phyloP scores from a whole-genome alignment of 2,329 filamentous ascomycete species.

The Hypocreales sp. region DNA sequence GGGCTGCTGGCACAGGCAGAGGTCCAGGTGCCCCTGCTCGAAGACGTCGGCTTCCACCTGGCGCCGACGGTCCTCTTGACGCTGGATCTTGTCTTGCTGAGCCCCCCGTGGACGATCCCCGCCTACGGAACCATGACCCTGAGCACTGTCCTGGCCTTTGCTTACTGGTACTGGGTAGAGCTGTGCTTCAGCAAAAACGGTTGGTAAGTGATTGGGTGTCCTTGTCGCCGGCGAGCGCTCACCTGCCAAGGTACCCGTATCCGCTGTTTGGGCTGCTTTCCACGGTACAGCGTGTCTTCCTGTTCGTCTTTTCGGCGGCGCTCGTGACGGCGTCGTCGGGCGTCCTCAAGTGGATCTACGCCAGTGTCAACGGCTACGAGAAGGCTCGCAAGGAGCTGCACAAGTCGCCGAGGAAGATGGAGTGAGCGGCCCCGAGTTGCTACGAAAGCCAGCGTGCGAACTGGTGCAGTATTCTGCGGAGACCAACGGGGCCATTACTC shows the following conservation, averaged over 20 bases:
- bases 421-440: too few relatives aligned
- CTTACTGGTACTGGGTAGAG: conserved; percentile 68
- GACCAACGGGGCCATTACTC: too few relatives aligned
- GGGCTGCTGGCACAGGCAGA: conserved; percentile 36
- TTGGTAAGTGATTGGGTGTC: conserved; percentile 33
- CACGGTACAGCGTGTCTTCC: conserved; percentile 45
- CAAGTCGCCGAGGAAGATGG: conserved; percentile 15
- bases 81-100: conserved; percentile 51
- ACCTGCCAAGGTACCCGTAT: conserved; percentile 56
- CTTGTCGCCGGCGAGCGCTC: background rate
- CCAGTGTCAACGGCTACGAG: conserved; percentile 44
- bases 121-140: conserved; percentile 42
- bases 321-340: conserved; percentile 59
- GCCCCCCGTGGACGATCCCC: conserved; percentile 55
- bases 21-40: conserved; percentile 35
- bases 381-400: conserved; percentile 13
- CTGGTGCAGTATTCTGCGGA: too few relatives aligned
- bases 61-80: conserved; percentile 49
- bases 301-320: conserved; percentile 55
- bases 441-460: too few relatives aligned
- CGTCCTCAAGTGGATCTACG: conserved; percentile 55
- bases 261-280: conserved; percentile 61
- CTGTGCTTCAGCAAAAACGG: conserved; percentile 53
- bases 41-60: conserved; percentile 51
- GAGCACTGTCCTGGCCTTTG: conserved; percentile 42